These are phyloP conservation scores for Phytophthora citrophthora DNA, from an alignment of 352 stramenopile genomes.

Conservation along the genomic window DNA sequence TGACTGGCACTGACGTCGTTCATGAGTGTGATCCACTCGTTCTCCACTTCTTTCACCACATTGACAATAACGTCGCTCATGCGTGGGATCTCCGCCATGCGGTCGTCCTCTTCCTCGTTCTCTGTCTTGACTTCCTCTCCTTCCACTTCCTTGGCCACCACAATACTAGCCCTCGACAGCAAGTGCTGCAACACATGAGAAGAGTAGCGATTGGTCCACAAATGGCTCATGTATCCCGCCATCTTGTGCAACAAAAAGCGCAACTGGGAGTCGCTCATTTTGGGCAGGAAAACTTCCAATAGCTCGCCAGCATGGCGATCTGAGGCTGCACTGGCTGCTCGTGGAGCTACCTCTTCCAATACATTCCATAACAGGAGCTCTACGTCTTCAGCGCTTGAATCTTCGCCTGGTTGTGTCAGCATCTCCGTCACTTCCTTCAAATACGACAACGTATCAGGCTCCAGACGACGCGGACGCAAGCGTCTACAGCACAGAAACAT, in stretches of 20 bases:
- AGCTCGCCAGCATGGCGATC: slow-evolving; percentile 78
- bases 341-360: slow-evolving; percentile 77
- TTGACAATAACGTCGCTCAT: slow-evolving; percentile 79
- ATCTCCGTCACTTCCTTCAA: slow-evolving; percentile 86
- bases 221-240: slow-evolving; percentile 76
- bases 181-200: slow-evolving; percentile 85
- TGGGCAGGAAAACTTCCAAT: slow-evolving; percentile 73
- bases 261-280: slow-evolving; percentile 75
- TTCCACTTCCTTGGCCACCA: slow-evolving; percentile 52
- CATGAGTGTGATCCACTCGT: slow-evolving; percentile 86
- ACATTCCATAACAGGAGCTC: slow-evolving; percentile 83
- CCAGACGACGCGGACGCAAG: slow-evolving; percentile 72
- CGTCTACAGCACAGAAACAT: slow-evolving; percentile 41
- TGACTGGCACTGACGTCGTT: slow-evolving; percentile 89
- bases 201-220: slow-evolving; percentile 90
- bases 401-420: slow-evolving; percentile 57
- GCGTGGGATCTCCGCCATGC: slow-evolving; percentile 58
- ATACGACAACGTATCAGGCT: slow-evolving; percentile 83
- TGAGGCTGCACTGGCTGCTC: slow-evolving; percentile 72
- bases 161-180: slow-evolving; percentile 58
- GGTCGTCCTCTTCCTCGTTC: slow-evolving; percentile 61
- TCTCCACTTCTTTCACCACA: slow-evolving; percentile 78
- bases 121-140: slow-evolving; percentile 41
- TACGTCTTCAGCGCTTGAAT: slow-evolving; percentile 61
- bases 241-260: slow-evolving; percentile 84